phyloP scores from a whole-genome alignment of 2,329 filamentous ascomycete genomes.

The Hirsutella rhossiliensis region DNA sequence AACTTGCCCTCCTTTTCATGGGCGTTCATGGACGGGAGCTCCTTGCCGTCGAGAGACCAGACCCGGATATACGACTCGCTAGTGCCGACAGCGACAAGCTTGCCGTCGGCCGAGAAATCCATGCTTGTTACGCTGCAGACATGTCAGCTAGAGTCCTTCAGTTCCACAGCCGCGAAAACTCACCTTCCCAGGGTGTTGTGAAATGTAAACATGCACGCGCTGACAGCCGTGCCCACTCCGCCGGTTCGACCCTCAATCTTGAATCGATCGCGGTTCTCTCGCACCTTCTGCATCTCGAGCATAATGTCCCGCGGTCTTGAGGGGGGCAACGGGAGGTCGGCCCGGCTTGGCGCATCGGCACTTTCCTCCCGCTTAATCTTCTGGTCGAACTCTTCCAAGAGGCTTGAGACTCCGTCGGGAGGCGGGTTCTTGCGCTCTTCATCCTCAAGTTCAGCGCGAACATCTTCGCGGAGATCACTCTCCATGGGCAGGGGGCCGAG shows the following conservation, averaged over 20 bases:
- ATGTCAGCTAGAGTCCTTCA: conserved; percentile 31
- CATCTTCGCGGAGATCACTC: conserved; percentile 66
- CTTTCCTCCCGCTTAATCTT: conserved; percentile 84
- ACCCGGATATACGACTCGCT: conserved; percentile 92
- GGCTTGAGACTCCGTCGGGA: conserved; percentile 52
- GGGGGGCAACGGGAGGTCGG: conserved; percentile 75
- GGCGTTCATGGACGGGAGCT: conserved; percentile 55
- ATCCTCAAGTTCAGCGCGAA: conserved; percentile 76
- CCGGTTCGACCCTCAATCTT: conserved; percentile 75
- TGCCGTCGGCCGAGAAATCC: conserved; percentile 87
- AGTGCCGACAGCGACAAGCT: conserved; percentile 78
- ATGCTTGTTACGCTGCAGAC: conserved; percentile 57
- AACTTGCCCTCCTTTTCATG: conserved; percentile 47
- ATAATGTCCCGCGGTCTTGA: conserved; percentile 82
- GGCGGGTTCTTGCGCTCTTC: conserved; percentile 72
- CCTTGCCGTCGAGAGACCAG: conserved; percentile 80
- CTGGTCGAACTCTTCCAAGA: conserved; percentile 80
- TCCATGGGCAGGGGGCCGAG: conserved; percentile 81
- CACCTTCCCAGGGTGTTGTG: conserved; percentile 91
- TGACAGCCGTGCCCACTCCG: conserved; percentile 71
- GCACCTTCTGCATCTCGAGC: conserved; percentile 87
- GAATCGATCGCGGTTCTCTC: conserved; percentile 86
- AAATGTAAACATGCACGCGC: conserved; percentile 95
- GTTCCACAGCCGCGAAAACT: conserved; percentile 16
- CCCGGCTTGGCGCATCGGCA: conserved; percentile 66